A percentile compares a stretch with the other conserved stretches of the same genome.
Conservation (phyloP, 1,284 basidiomycete species). For the Leccinum colubrinum region DNA sequence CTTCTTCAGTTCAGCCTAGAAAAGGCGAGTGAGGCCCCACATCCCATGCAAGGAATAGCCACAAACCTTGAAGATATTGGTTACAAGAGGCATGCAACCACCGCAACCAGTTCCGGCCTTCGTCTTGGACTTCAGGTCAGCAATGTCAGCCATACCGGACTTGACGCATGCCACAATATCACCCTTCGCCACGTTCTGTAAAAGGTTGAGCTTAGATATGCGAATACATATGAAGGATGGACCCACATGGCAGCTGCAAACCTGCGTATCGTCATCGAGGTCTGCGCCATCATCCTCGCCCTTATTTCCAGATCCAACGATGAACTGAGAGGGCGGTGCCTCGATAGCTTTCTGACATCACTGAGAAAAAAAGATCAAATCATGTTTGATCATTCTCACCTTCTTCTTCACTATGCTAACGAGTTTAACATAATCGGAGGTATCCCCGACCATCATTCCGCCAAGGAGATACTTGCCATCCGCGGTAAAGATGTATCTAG, state of each 20-base stretch:
- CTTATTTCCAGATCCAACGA: constrained; percentile 53
- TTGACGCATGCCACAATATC: constrained; percentile 55
- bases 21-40: background rate
- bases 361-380: background rate
- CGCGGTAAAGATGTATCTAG: constrained; percentile 65
- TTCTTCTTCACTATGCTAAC: constrained; percentile 73
- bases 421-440: constrained; percentile 69
- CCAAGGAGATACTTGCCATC: constrained; percentile 75
- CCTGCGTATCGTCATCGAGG: constrained; percentile 69
- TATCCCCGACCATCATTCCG: constrained; percentile 83
- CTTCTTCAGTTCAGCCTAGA: constrained; percentile 67
- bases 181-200: constrained; percentile 63
- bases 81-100: constrained; percentile 63
- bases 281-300: constrained; percentile 62
- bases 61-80: constrained; percentile 49
- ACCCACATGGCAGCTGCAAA: constrained; percentile 64
- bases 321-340: constrained; percentile 64
- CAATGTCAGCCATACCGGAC: constrained; percentile 50
- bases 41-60: background rate
- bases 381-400: constrained; percentile 27
- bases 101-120: constrained; percentile 77
- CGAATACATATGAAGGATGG: background rate
- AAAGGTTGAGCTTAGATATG: background rate
- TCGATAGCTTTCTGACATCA: constrained; percentile 56
- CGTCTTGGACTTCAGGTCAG: constrained; percentile 63